Conservation (phyloP, 2,329 filamentous ascomycete genomes). For the Alternaria sp. region DNA sequence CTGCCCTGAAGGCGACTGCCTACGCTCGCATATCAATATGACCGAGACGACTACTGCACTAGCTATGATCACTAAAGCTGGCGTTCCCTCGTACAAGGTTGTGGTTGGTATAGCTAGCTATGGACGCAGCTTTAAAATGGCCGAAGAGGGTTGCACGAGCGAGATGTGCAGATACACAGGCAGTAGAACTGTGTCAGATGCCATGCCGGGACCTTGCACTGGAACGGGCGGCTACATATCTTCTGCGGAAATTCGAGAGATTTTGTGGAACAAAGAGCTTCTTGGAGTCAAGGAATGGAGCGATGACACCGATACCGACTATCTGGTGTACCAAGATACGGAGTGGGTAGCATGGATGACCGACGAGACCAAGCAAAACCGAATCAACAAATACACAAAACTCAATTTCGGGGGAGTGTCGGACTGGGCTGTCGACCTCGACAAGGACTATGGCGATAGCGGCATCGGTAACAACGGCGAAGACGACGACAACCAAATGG, state of each 20-base stretch:
- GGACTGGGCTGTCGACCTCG: background rate
- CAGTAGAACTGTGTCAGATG: slow-evolving; percentile 31
- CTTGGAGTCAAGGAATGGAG: no score
- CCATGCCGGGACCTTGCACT: slow-evolving; percentile 50
- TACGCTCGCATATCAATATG: slow-evolving; percentile 49
- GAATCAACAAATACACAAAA: accelerated
- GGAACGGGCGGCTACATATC: slow-evolving; percentile 51
- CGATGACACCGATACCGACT: background rate
- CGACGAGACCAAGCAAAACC: background rate
- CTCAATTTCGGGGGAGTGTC: background rate
- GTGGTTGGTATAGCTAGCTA: slow-evolving; percentile 48
- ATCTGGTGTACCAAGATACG: no score
- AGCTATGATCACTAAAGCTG: slow-evolving; percentile 51
- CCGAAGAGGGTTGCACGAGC: slow-evolving; percentile 39
- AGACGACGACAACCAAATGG: no score
- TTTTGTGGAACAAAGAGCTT: no score
- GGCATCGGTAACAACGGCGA: no score
- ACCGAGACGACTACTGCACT: slow-evolving; percentile 49
- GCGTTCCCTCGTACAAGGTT: slow-evolving; percentile 40
- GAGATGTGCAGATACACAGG: slow-evolving; percentile 50
- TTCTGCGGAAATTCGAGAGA: slow-evolving; percentile 49
- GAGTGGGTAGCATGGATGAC: background rate
- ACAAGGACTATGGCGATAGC: no score
- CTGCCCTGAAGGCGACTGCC: slow-evolving; percentile 41
- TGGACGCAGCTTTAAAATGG: slow-evolving; percentile 49